These are phyloP conservation scores for Dryadomyces quercus-mongolicae DNA, from an alignment of 2,329 filamentous ascomycete genomes.

Conservation along the genomic window DNA sequence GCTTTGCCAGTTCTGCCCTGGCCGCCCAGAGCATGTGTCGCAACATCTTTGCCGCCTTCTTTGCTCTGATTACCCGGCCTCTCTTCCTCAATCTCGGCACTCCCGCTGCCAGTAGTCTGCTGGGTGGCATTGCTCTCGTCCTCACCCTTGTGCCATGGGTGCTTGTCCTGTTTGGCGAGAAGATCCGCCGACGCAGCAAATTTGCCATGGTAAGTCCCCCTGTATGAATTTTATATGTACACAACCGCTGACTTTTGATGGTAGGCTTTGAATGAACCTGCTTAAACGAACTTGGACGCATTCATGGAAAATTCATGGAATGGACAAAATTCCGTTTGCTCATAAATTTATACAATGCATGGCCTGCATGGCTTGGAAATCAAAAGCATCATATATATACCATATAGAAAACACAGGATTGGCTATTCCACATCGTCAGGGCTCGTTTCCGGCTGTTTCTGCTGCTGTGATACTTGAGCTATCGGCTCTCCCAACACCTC, in stretches of 20 bases:
- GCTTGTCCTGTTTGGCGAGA: constrained; percentile 64
- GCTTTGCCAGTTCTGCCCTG: constrained; percentile 73
- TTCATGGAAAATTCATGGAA: not conserved
- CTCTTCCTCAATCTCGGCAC: constrained; percentile 66
- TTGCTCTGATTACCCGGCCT: constrained; percentile 62
- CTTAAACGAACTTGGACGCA: too few relatives aligned
- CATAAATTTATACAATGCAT: not conserved
- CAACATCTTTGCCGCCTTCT: constrained; percentile 70
- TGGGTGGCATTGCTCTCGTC: constrained; percentile 58
- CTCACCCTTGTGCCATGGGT: constrained; percentile 83
- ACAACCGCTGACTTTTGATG: not conserved
- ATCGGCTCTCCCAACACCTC: too few relatives aligned
- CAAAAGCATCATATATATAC: too few relatives aligned
- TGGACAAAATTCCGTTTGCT: not conserved
- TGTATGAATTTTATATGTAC: not conserved
- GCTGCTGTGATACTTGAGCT: too few relatives aligned
- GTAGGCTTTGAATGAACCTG: not conserved
- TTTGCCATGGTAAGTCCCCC: constrained; percentile 48
- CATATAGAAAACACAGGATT: too few relatives aligned
- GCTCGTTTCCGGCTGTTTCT: constrained; percentile 11
- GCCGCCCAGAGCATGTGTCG: constrained; percentile 80
- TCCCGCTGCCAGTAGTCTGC: constrained; percentile 56
- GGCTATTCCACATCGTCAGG: constrained; percentile 11
- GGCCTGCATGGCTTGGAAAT: not conserved
- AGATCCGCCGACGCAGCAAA: constrained; percentile 62